phyloP scores from a whole-genome alignment of 169 alveolate genomes.

The Eimeria falciformis region DNA sequence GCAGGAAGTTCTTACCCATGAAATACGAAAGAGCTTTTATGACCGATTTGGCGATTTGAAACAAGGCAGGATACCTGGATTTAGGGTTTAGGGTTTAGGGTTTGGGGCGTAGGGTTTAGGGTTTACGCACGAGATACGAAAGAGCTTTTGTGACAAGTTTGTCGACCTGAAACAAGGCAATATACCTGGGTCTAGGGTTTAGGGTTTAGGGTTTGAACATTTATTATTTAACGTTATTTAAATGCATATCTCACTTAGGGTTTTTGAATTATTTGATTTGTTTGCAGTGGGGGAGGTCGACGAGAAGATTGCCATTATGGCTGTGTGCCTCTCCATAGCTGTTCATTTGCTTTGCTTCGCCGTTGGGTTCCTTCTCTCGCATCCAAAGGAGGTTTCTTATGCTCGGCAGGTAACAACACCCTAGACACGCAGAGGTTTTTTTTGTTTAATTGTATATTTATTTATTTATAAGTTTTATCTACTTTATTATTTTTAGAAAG shows the following conservation, averaged over 20 bases:
- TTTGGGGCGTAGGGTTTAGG: background rate
- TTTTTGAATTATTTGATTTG: background rate
- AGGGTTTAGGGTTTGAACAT: too few species aligned
- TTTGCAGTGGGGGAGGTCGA: slow-evolving; percentile 35
- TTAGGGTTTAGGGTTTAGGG: background rate
- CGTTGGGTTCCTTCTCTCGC: slow-evolving; percentile 57
- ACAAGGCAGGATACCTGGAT: background rate
- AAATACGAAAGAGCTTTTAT: slow-evolving; percentile 14
- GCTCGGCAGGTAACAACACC: slow-evolving; percentile 40
- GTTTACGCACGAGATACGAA: slow-evolving; percentile 29
- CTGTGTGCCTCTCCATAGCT: slow-evolving; percentile 51
- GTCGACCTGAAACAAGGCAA: slow-evolving; percentile 35
- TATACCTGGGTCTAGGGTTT: too few species aligned
- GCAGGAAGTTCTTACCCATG: slow-evolving; percentile 48
- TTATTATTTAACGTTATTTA: too few species aligned
- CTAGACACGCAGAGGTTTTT: too few species aligned
- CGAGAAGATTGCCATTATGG: slow-evolving; percentile 47
- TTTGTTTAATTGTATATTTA: too few species aligned
- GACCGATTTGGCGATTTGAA: slow-evolving; percentile 57
- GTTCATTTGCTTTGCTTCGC: slow-evolving; percentile 53
- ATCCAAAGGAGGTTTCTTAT: slow-evolving; percentile 46
- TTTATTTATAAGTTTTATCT: too few species aligned
- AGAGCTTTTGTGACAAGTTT: slow-evolving; percentile 13
- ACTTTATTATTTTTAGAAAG: too few species aligned
- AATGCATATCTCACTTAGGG: background rate